phyloP scores from a whole-genome alignment of 2,329 filamentous ascomycete genomes.

The Tolypocladium album region DNA sequence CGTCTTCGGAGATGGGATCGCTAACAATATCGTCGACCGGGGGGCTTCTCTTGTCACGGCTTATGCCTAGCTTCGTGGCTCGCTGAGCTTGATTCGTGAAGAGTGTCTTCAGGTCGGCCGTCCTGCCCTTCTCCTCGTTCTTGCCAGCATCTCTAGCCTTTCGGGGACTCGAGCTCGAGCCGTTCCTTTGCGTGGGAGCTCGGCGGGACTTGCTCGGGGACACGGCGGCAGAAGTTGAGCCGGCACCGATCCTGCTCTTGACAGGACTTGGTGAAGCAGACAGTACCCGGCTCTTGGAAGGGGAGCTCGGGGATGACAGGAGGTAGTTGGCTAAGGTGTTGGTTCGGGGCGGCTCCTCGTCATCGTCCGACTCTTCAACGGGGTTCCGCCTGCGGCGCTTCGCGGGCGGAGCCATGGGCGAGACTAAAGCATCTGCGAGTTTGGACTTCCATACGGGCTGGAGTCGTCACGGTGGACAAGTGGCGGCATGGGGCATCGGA shows the following conservation, averaged over 20 bases:
- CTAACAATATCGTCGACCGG: conserved; percentile 38
- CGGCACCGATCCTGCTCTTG: conserved; percentile 15
- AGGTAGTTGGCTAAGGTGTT: conserved; percentile 44
- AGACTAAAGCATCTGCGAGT: conserved; percentile 16
- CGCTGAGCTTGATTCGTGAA: conserved; percentile 52
- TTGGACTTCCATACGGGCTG: conserved; percentile 11
- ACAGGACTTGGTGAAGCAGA: conserved; percentile 30
- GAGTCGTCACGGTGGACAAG: neutral
- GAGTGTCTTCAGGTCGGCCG: conserved; percentile 45
- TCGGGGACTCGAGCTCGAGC: conserved; percentile 22
- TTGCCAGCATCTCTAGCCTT: conserved; percentile 29
- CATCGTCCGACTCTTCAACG: conserved; percentile 37
- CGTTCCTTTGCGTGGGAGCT: conserved; percentile 16
- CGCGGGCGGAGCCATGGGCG: conserved; percentile 44
- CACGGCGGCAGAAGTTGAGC: conserved; percentile 2
- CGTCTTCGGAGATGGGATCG: conserved; percentile 51
- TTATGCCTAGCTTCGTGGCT: conserved; percentile 22
- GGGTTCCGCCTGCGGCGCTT: conserved; percentile 50
- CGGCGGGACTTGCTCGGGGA: conserved; percentile 14
- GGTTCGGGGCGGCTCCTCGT: conserved; percentile 30
- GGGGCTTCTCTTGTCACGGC: conserved; percentile 15
- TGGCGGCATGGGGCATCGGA: neutral
- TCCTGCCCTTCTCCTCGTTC: conserved; percentile 38
- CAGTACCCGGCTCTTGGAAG: conserved; percentile 18
- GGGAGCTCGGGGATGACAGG: conserved; percentile 38